Percentiles rank a stretch among this genome's conserved stretches.
These are phyloP conservation scores for Leersia perrieri DNA, from an alignment of 176 grass and related monocot genomes.

Conservation along the genomic window DNA sequence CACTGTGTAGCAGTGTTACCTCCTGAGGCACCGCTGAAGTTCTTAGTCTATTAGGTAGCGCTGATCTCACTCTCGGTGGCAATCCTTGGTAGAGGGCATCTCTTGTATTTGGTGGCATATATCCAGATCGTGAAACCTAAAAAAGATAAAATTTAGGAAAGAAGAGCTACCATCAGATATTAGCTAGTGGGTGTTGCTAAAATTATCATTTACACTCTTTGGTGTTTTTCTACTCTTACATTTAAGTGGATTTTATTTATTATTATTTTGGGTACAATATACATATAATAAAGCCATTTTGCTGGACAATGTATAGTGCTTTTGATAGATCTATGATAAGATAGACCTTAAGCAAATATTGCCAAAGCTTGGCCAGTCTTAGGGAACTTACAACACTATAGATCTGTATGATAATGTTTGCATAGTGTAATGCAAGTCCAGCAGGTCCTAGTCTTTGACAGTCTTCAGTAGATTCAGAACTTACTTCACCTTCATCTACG, in stretches of 20 bases:
- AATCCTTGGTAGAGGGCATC: slow-evolving; percentile 85
- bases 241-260: neutral
- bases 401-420: slow-evolving; percentile 85
- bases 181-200: neutral
- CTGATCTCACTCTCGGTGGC: slow-evolving; percentile 65
- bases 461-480: slow-evolving; percentile 34
- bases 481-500: slow-evolving; percentile 57
- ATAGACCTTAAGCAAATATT: slow-evolving; percentile 3
- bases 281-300: neutral
- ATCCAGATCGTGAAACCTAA: slow-evolving; percentile 81
- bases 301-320: neutral
- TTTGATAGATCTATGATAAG: slow-evolving; percentile 5
- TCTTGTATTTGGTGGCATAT: slow-evolving; percentile 65
- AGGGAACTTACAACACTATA: slow-evolving; percentile 69
- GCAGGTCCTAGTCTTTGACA: slow-evolving; percentile 64
- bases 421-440: slow-evolving; percentile 77
- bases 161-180: neutral
- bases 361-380: neutral
- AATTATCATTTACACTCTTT: neutral
- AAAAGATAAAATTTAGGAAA: slow-evolving; percentile 16
- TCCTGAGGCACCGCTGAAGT: slow-evolving; percentile 48
- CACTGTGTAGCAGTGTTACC: slow-evolving; percentile 46
- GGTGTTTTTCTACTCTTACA: neutral
- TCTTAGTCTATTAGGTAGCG: slow-evolving; percentile 62
- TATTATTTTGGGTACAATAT: neutral